phyloP scores from a whole-genome alignment of 305 asterid genomes.

The Nicotiana rustica region DNA sequence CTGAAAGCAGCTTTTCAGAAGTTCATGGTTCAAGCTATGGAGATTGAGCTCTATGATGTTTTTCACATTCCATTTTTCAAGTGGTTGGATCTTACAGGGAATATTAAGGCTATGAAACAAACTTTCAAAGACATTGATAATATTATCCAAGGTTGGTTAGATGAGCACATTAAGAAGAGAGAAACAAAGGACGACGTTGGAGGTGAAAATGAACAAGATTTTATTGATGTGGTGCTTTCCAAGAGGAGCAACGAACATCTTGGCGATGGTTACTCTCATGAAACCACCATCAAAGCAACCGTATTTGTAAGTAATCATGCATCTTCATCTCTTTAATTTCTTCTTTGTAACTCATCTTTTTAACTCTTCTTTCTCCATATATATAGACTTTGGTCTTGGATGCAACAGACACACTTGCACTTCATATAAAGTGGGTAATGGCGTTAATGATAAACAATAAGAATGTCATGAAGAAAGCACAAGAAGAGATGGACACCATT shows the following conservation, averaged over 20 bases:
- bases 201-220: slow-evolving; percentile 39
- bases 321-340: too few species aligned
- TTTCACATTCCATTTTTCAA: slow-evolving; percentile 46
- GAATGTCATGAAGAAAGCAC: too few species aligned
- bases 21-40: slow-evolving; percentile 42
- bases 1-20: slow-evolving; percentile 43
- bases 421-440: slow-evolving; percentile 29
- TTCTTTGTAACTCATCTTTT: too few species aligned
- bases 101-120: slow-evolving; percentile 51
- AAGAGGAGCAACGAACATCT: slow-evolving; percentile 38
- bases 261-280: slow-evolving; percentile 36
- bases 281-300: not conserved
- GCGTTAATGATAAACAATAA: not conserved
- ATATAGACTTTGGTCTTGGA: slow-evolving; percentile 18
- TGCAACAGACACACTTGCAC: slow-evolving; percentile 34
- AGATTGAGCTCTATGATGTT: slow-evolving; percentile 44
- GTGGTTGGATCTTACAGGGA: slow-evolving; percentile 57
- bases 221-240: slow-evolving; percentile 52
- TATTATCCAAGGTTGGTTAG: slow-evolving; percentile 44
- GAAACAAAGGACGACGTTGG: not conserved
- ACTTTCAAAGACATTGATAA: slow-evolving; percentile 43
- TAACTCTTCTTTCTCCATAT: too few species aligned
- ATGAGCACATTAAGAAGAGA: slow-evolving; percentile 40
- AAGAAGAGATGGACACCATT: too few species aligned
- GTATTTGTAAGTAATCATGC: too few species aligned